These are phyloP conservation scores for Wallacemonas collosoma DNA, from an alignment of 208 protist genomes.

Conservation along the genomic window DNA sequence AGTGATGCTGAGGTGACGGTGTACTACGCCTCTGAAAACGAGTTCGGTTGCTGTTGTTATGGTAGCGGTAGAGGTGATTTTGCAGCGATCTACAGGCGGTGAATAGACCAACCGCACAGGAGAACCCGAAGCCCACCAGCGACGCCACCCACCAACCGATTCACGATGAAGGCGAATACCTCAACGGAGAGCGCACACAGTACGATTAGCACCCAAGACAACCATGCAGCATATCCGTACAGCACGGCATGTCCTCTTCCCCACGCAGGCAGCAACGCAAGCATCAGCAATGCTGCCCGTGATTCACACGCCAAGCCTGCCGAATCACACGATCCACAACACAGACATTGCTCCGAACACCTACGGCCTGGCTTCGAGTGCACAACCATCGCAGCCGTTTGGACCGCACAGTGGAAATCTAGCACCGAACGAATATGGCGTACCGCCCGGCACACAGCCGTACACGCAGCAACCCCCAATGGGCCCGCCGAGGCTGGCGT, in stretches of 20 bases:
- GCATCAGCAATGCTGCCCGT: not conserved
- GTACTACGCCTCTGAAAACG: no score
- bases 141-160: no score
- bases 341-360: not conserved
- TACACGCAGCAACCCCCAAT: not conserved
- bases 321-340: not conserved
- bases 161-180: no score
- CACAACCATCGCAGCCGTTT: not conserved
- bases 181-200: no score
- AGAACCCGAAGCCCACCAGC: no score
- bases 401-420: not conserved
- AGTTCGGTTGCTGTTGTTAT: constrained; percentile 17
- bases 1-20: not conserved
- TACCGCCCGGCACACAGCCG: not conserved
- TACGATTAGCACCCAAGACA: no score
- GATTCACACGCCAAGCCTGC: not conserved
- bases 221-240: no score
- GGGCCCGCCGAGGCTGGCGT: not conserved
- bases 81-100: not conserved
- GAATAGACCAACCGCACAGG: no score
- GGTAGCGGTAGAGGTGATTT: constrained; percentile 20
- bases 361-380: not conserved
- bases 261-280: not conserved
- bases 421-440: constrained; percentile 1
- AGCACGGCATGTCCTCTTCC: no score